A percentile compares a stretch with the other conserved stretches of the same genome.
phyloP scores from a whole-genome alignment of 306 rosid genomes.

The Vigna hirtella region DNA sequence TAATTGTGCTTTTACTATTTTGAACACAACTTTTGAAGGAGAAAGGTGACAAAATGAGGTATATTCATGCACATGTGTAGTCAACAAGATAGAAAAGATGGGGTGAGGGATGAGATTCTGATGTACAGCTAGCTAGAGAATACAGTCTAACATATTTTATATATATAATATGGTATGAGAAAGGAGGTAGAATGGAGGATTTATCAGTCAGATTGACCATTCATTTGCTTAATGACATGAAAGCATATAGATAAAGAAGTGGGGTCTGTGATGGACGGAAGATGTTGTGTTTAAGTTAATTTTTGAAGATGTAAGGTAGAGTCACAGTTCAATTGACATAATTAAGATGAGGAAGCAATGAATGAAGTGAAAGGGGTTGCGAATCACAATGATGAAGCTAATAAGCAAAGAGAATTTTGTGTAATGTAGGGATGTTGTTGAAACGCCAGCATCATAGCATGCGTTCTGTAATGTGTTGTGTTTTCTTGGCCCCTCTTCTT shows the following conservation, averaged over 20 bases:
- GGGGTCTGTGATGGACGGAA: conserved; percentile 51
- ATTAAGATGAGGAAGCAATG: conserved; percentile 27
- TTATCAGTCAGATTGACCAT: conserved; percentile 60
- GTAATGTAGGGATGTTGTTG: conserved; percentile 7
- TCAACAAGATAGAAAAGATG: not conserved
- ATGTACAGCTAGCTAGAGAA: conserved; percentile 35
- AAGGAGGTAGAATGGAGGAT: conserved; percentile 26
- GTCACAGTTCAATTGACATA: conserved; percentile 43
- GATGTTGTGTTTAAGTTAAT: conserved; percentile 37
- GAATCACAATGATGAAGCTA: conserved; percentile 40
- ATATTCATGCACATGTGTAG: conserved; percentile 20
- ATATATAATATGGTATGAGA: conserved; percentile 1
- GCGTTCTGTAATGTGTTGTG: conserved; percentile 31
- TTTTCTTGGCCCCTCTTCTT: conserved; percentile 30
- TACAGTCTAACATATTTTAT: conserved; percentile 4
- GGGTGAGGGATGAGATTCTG: conserved; percentile 38
- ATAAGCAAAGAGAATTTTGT: conserved; percentile 28
- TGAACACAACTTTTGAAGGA: not conserved
- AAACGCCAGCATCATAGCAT: conserved; percentile 34
- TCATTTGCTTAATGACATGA: conserved; percentile 57
- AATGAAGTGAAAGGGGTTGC: conserved; percentile 14
- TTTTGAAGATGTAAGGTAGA: conserved; percentile 47
- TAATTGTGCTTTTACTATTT: not conserved
- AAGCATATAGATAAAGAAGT: conserved; percentile 44
- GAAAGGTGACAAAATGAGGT: conserved; percentile 14